Percentiles rank a stretch among this genome's conserved stretches.
Conservation (phyloP, 2,329 filamentous ascomycete genomes). For the Trichophyton equinum region DNA sequence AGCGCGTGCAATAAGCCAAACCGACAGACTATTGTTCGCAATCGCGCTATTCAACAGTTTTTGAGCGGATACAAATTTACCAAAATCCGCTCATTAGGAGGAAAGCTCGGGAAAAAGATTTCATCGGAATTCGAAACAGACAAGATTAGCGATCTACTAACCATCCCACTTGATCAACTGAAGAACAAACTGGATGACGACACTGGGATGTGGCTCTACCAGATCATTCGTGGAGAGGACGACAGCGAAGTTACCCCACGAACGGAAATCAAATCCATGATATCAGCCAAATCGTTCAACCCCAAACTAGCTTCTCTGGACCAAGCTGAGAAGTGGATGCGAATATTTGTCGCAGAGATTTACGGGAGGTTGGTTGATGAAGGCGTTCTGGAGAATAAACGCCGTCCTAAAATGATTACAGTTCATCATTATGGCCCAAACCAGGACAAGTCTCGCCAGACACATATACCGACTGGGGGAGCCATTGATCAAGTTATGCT, state of each 20-base stretch:
- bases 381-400: slow-evolving; percentile 73
- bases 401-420: slow-evolving; percentile 73
- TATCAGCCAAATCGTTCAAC: slow-evolving; percentile 89
- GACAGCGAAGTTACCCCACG: slow-evolving; percentile 76
- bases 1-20: slow-evolving; percentile 89
- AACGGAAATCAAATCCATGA: slow-evolving; percentile 93
- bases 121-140: slow-evolving; percentile 72
- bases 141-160: slow-evolving; percentile 59
- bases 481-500: slow-evolving; percentile 58
- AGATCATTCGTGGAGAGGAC: slow-evolving; percentile 75
- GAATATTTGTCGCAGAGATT: slow-evolving; percentile 86
- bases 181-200: slow-evolving; percentile 70
- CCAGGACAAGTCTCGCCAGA: slow-evolving; percentile 62
- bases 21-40: slow-evolving; percentile 84
- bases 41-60: slow-evolving; percentile 67
- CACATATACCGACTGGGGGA: slow-evolving; percentile 64
- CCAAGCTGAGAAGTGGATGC: slow-evolving; percentile 71
- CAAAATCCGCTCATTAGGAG: slow-evolving; percentile 88
- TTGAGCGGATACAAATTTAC: slow-evolving; percentile 79
- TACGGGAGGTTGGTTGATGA: slow-evolving; percentile 82
- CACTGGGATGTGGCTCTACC: slow-evolving; percentile 73
- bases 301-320: slow-evolving; percentile 67
- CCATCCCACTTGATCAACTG: slow-evolving; percentile 60
- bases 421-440: slow-evolving; percentile 65
- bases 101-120: slow-evolving; percentile 82